A percentile compares a stretch with the other conserved stretches of the same genome.
These are phyloP conservation scores for Leucocoprinus leucothites DNA, from an alignment of 768 basidiomycete species.

Conservation along the genomic window DNA sequence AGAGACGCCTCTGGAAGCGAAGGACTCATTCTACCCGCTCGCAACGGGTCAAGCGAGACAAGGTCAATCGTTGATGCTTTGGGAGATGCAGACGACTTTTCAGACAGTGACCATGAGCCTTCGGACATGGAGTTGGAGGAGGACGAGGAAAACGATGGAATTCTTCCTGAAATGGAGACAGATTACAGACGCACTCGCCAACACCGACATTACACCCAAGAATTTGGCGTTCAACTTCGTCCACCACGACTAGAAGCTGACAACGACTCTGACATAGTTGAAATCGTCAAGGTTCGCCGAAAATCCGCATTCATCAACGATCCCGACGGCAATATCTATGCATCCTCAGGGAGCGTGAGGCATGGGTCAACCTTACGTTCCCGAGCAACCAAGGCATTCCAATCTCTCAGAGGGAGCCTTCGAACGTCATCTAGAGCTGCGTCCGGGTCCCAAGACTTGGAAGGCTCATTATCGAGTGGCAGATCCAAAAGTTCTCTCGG, in stretches of 20 bases:
- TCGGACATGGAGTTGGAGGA: conserved; percentile 22
- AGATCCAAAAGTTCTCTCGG: conserved; percentile 24
- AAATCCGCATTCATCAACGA: conserved; percentile 21
- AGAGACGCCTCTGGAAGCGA: conserved; percentile 4
- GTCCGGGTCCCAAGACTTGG: not conserved
- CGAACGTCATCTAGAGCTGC: conserved; percentile 3
- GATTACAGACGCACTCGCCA: conserved; percentile 10
- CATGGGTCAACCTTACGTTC: conserved; percentile 32
- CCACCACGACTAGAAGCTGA: conserved; percentile 20
- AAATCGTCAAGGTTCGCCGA: conserved; percentile 58
- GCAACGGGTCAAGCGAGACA: conserved; percentile 19
- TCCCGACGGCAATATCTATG: not conserved
- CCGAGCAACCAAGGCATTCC: conserved; percentile 42
- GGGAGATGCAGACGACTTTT: conserved; percentile 20
- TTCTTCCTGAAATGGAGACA: not conserved
- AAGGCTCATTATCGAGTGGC: conserved; percentile 31
- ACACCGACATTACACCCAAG: conserved; percentile 15
- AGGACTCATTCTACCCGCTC: conserved; percentile 10
- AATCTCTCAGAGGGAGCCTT: conserved; percentile 38
- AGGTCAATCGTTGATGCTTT: conserved; percentile 29
- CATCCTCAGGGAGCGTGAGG: not conserved
- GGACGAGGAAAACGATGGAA: conserved; percentile 15
- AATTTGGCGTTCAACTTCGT: conserved; percentile 9
- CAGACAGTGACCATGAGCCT: conserved; percentile 21
- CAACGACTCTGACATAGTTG: conserved; percentile 54